Base-by-base conservation (phyloP, 306 rosid genomes). In the Cajanus cajan region DNA sequence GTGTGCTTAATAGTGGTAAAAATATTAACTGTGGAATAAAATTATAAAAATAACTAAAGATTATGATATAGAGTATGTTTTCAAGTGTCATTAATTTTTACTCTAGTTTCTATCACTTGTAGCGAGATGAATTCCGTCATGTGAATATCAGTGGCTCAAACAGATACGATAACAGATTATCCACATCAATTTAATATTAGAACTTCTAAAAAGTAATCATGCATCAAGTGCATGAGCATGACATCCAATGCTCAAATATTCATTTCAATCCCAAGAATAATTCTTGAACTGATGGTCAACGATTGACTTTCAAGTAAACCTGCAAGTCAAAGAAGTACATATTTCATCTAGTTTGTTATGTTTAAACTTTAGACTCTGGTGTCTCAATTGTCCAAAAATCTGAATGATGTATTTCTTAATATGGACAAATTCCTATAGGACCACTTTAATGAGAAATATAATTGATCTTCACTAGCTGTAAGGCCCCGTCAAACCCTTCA, bases 281-380 rank as follows among this genome's bases (percentile, higher is more conserved):
- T 22, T 55, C 43, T 75, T 68, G 33, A 57, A 37, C 59, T n/a
- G 13, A 57, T 36, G 19, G 55, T 75, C 77, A 58, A 58, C 10
- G 11, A 18, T 65, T 41, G 73, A 70, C 71, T 18, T 37, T 76
- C 62, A 69, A 76, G 61, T 36, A 70, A 68, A 71, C 61, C 74
- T 24, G 7, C 33, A 50, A 8, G 75, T n/a, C 55, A 68, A 40
- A 50, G 63, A 19, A 54, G 1, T 54, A 54, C 50, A 67, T 37
- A 66, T 44, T 39, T 58, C 61, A 36, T 24, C 55, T 4, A 52
- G 73, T 76, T 47, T 74, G 52, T 84, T 80, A 48, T 5, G 6
- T 6, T n/a, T 51, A n/a, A 24, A 57, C 59, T 7, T 3, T 15
- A 47, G 19, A 14, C 19, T 14, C 19, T 45, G 51, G 3, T 12